Evolutionary conservation across 1,284 basidiomycete species (phyloP).

Genomic region (Bjerkandera adusta): DNA sequence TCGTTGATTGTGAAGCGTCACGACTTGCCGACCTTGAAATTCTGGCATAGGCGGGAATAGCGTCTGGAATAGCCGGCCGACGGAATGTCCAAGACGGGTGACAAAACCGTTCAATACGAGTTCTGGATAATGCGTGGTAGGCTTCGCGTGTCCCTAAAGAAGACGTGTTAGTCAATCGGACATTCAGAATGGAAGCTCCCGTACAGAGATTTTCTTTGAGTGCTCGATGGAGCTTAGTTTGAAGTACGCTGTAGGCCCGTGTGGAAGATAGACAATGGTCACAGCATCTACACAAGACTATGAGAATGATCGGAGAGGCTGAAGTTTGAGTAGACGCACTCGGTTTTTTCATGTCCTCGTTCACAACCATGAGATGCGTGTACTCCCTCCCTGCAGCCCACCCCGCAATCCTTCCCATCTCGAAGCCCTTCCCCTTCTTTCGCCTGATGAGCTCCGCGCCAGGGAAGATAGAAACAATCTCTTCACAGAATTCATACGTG

Average conservation of each 20-base stretch:
- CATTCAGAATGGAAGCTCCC: constrained; percentile 21
- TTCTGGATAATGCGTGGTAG: constrained; percentile 93
- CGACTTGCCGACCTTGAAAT: constrained; percentile 96
- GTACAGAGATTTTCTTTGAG: constrained; percentile 82
- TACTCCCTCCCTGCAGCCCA: constrained; percentile 93
- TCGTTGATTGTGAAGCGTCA: constrained; percentile 96
- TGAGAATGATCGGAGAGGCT: neutral
- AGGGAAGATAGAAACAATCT: constrained; percentile 89
- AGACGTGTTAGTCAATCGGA: neutral
- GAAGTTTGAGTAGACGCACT: constrained; percentile 54
- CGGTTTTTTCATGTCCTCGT: constrained; percentile 91
- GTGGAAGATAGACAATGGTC: constrained; percentile 87
- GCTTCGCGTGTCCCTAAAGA: constrained; percentile 82
- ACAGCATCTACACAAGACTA: constrained; percentile 70
- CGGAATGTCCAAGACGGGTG: constrained; percentile 89
- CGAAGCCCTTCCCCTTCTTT: constrained; percentile 91
- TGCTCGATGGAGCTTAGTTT: constrained; percentile 89
- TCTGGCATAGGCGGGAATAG: constrained; percentile 95
- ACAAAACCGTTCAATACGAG: constrained; percentile 96
- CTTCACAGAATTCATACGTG: constrained; percentile 89
- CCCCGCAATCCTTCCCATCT: constrained; percentile 88
- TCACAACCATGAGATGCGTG: constrained; percentile 88
- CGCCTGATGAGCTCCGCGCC: constrained; percentile 92
- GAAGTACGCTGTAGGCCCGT: constrained; percentile 96
- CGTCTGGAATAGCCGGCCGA: constrained; percentile 94